phyloP scores from a whole-genome alignment of 106 monocot genomes.

The Dendrobium huoshanense region DNA sequence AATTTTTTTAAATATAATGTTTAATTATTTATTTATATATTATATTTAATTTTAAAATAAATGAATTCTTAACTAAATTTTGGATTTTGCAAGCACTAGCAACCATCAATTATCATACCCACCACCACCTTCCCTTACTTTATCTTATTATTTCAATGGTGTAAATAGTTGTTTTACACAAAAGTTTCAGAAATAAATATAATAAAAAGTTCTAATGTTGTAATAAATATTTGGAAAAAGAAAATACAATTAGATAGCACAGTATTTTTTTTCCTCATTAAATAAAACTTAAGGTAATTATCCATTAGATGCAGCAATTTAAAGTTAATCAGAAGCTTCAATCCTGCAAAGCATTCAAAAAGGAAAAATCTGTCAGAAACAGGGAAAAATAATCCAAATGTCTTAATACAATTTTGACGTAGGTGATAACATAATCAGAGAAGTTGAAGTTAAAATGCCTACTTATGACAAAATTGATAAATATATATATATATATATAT shows the following conservation, averaged over 20 bases:
- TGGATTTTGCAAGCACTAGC: no score
- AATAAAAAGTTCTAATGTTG: not conserved
- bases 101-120: no score
- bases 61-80: no score
- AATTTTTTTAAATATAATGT: no score
- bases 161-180: not conserved
- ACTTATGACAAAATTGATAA: no score
- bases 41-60: no score
- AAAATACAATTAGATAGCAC: not conserved
- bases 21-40: no score
- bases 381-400: no score
- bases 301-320: not conserved
- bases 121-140: not conserved
- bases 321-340: not conserved
- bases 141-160: not conserved
- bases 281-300: not conserved
- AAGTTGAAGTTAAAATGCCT: no score
- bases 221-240: not conserved
- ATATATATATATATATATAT: no score
- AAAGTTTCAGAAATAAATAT: not conserved
- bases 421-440: no score
- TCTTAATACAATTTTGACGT: no score
- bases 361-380: not conserved
- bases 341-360: not conserved
- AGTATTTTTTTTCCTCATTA: not conserved